A percentile compares a stretch with the other conserved stretches of the same genome.
These are phyloP conservation scores for Cyberlindnera samutprakarnensis DNA, from an alignment of 805 yeast genomes.

Conservation along the genomic window DNA sequence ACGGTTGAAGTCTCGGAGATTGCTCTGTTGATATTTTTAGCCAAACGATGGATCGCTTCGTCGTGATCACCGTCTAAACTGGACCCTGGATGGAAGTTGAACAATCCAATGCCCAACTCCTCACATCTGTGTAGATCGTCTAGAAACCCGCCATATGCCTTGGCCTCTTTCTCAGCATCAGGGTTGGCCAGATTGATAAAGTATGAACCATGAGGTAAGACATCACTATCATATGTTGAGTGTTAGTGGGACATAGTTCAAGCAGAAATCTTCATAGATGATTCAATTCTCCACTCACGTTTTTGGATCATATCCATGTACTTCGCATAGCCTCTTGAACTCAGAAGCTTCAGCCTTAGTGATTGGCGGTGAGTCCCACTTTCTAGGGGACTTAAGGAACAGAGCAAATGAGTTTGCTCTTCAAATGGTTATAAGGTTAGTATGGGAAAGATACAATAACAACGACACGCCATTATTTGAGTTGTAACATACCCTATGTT, in stretches of 20 bases:
- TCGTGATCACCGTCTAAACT: conserved; percentile 64
- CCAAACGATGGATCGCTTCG: conserved; percentile 60
- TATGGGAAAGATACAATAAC: too few species aligned
- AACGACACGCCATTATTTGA: too few species aligned
- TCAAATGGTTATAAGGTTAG: background rate
- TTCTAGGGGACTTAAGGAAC: conserved; percentile 82
- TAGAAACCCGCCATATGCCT: conserved; percentile 67
- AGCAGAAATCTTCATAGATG: too few species aligned
- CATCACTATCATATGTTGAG: too few species aligned
- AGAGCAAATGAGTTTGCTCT: conserved; percentile 81
- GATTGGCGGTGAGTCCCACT: conserved; percentile 83
- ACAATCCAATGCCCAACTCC: conserved; percentile 70
- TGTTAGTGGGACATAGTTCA: too few species aligned
- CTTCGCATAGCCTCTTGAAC: conserved; percentile 57
- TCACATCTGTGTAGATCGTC: conserved; percentile 91
- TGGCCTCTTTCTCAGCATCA: conserved; percentile 66
- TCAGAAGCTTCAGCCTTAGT: conserved; percentile 57
- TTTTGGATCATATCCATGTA: conserved; percentile 59
- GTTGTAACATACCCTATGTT: conserved; percentile 36
- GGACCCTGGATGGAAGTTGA: conserved; percentile 94
- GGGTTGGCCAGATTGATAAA: conserved; percentile 92
- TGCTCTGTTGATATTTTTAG: conserved; percentile 74
- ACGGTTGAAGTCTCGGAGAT: conserved; percentile 68
- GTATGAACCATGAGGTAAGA: conserved; percentile 92
- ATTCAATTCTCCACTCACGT: too few species aligned